A percentile compares a stretch with the other conserved stretches of the same genome.
Evolutionary conservation across 1,284 basidiomycete genomes (phyloP).

Genomic region (Vanrija pseudolonga): DNA sequence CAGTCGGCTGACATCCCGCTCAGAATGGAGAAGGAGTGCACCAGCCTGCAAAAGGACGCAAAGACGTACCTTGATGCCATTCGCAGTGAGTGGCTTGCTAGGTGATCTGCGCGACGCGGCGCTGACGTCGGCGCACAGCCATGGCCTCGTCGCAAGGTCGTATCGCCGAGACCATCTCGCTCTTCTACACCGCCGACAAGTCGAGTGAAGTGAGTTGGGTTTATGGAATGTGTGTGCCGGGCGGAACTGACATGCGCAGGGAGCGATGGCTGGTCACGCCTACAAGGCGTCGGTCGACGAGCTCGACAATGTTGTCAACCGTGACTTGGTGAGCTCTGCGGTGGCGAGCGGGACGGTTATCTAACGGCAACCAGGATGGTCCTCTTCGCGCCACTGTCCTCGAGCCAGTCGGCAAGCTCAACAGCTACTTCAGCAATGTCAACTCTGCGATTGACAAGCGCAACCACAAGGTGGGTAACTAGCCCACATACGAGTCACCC

Average conservation of each 20-base stretch:
- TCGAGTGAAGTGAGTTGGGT: slow-evolving; percentile 61
- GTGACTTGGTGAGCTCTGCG: slow-evolving; percentile 69
- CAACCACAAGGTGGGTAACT: slow-evolving; percentile 87
- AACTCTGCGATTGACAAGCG: slow-evolving; percentile 93
- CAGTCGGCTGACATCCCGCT: slow-evolving; percentile 1
- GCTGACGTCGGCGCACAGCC: slow-evolving; percentile 53
- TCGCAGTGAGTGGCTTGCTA: slow-evolving; percentile 58
- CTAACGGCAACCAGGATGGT: slow-evolving; percentile 61
- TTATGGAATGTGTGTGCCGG: background rate
- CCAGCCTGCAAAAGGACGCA: slow-evolving; percentile 87
- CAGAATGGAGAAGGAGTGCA: slow-evolving; percentile 92
- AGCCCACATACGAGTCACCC: background rate
- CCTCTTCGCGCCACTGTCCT: slow-evolving; percentile 93
- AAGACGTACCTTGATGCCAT: slow-evolving; percentile 95
- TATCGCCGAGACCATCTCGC: slow-evolving; percentile 88
- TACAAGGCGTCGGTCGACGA: slow-evolving; percentile 96
- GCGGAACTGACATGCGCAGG: slow-evolving; percentile 41
- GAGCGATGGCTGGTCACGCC: slow-evolving; percentile 94
- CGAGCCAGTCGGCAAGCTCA: slow-evolving; percentile 94
- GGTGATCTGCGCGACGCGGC: slow-evolving; percentile 61
- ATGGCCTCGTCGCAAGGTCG: slow-evolving; percentile 92
- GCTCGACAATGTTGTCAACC: slow-evolving; percentile 75
- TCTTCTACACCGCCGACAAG: slow-evolving; percentile 86
- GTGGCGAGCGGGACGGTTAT: background rate
- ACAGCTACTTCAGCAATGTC: slow-evolving; percentile 87